Evolutionary conservation across 2,329 filamentous ascomycete species (phyloP), one percentile per base, ranked within the genome.

Genomic region (Trichoderma sp.): DNA sequence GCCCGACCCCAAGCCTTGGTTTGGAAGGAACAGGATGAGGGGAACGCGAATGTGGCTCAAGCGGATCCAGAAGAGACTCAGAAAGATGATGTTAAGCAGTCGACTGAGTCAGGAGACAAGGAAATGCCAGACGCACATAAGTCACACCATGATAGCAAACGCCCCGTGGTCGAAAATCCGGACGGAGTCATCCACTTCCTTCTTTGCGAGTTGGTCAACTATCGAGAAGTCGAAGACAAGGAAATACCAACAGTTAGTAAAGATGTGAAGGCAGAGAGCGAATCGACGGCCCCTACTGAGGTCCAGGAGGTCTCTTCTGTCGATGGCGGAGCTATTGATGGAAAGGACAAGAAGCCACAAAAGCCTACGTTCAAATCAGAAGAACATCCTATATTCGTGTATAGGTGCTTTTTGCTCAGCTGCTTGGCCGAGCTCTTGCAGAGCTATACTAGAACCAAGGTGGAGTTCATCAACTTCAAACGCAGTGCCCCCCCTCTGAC

Each of bases 381-480:
- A 65, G 92, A 98, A 39, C 94, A 99, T 80, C 94, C 95, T 0
- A 98, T 97, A 73, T 99, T 97, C 82, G 91, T 98, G 68, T 99
- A 98, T 79, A 90, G 96, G 62, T 98, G 95, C 83, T 98, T 98
- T 84, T 84, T 99, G 66, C 87, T 99, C 36, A 94, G 96, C 79
- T 97, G 95, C 77, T 85, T 99, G 50, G 91, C 94, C 0, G 96
- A 99, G 81, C 88, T 99, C 15, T 85, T 99, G 15, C 91, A 93
- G 71, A 97, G 92, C 77, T 99, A 98, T 83, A 97, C 94, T 76
- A 91, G 94, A 68, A 93, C 94, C 9, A 99, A 99, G 85, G 90
- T 99, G 57, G 97, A 99, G 79, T 98, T 99, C 79, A 98, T 99
- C 84, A 98, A 98, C 81, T 99, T 98, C 84, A 98, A 97, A 75